These are phyloP conservation scores for Clarireedia sp. DNA, from an alignment of 2,329 filamentous ascomycete species.

Conservation along the genomic window DNA sequence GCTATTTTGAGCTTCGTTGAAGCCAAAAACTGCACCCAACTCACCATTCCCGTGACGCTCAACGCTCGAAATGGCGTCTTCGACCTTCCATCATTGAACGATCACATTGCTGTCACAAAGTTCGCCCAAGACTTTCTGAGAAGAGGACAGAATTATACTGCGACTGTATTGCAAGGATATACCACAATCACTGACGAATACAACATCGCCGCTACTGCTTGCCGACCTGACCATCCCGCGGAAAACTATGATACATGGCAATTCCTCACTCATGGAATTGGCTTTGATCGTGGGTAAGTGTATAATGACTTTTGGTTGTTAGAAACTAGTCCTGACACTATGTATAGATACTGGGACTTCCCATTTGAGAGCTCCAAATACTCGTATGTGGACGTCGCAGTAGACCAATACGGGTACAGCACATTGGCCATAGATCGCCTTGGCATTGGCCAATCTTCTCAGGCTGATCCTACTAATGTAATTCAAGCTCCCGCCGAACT, in stretches of 20 bases:
- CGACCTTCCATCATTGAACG: background rate
- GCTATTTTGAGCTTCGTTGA: background rate
- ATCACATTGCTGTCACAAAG: constrained; percentile 1
- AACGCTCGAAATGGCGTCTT: constrained; percentile 7
- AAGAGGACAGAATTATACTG: constrained; percentile 4
- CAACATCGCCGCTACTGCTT: constrained; percentile 5
- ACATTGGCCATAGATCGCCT: constrained; percentile 4
- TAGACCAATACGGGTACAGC: constrained; percentile 5
- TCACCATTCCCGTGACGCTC: constrained; percentile 3
- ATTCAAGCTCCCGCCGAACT: constrained; percentile 4
- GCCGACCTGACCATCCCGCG: background rate
- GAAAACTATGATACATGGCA: background rate
- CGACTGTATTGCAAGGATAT: background rate
- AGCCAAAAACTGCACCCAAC: constrained; percentile 2
- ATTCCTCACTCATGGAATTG: constrained; percentile 7
- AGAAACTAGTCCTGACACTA: background rate
- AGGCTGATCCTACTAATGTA: background rate
- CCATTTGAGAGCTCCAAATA: constrained; percentile 3
- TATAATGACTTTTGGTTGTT: background rate
- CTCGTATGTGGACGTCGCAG: constrained; percentile 2
- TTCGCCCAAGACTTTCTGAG: background rate
- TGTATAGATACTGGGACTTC: constrained; percentile 6
- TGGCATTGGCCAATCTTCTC: constrained; percentile 3
- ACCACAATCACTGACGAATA: background rate
- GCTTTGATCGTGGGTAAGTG: constrained; percentile 3